Evolutionary conservation across 768 basidiomycete genomes (phyloP).

Genomic region (Tulasnella sp.): DNA sequence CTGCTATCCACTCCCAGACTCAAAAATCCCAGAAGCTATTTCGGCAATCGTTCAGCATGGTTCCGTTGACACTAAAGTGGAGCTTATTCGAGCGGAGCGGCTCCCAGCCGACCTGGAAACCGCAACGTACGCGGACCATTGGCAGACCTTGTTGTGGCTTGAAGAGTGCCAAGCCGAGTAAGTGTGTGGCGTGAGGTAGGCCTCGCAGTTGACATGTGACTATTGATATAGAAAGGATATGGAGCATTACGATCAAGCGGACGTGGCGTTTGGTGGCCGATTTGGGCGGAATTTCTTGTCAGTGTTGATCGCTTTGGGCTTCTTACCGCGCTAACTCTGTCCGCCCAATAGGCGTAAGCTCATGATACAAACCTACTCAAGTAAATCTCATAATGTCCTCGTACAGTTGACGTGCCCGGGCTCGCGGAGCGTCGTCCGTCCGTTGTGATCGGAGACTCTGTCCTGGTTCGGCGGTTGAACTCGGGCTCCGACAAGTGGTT

Average conservation of each 20-base stretch:
- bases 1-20: constrained; percentile 41
- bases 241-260: background rate
- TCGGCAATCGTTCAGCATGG: background rate
- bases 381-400: background rate
- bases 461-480: background rate
- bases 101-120: background rate
- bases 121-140: constrained; percentile 44
- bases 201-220: too few species aligned
- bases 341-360: background rate
- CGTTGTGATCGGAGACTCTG: constrained; percentile 39
- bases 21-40: constrained; percentile 36
- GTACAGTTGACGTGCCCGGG: constrained; percentile 51
- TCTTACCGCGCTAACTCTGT: background rate
- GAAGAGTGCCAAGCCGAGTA: constrained; percentile 40
- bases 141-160: constrained; percentile 46
- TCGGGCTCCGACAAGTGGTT: constrained; percentile 43
- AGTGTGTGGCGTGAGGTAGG: too few species aligned
- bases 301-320: background rate
- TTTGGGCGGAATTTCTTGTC: background rate
- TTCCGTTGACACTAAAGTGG: background rate
- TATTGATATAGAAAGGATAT: background rate
- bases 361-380: background rate
- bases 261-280: background rate
- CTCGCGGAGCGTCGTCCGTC: constrained; percentile 57
- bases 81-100: background rate